phyloP scores from a whole-genome alignment of 129 eudicot genomes.

The Kitagawia praeruptora region DNA sequence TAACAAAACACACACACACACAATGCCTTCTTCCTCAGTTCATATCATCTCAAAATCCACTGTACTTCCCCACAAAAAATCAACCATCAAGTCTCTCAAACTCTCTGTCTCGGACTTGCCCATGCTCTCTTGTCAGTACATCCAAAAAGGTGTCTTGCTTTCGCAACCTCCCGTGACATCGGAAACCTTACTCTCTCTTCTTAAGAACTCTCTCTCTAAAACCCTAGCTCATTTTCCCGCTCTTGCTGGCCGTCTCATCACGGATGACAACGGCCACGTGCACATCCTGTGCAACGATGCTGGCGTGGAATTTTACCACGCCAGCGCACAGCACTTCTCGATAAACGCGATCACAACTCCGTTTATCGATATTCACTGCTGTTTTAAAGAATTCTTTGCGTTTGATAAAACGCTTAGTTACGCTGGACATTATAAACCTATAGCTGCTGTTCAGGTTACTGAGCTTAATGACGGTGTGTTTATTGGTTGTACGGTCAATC shows the following conservation, averaged over 20 bases:
- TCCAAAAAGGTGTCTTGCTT: conserved; percentile 70
- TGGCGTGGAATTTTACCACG: conserved; percentile 54
- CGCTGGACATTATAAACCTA: conserved; percentile 66
- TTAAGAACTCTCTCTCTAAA: conserved; percentile 49
- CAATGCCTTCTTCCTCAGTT: conserved; percentile 41
- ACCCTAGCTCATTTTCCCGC: conserved; percentile 70
- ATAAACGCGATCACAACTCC: conserved; percentile 14
- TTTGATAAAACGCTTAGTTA: conserved; percentile 68
- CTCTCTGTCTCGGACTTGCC: conserved; percentile 90
- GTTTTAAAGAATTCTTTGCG: conserved; percentile 50
- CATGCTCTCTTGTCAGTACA: conserved; percentile 86
- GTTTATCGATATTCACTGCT: conserved; percentile 32
- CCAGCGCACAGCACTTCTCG: conserved; percentile 33
- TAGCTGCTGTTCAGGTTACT: conserved; percentile 70
- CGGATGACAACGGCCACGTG: conserved; percentile 46
- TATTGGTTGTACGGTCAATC: conserved; percentile 64
- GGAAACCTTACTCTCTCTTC: conserved; percentile 31
- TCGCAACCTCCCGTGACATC: conserved; percentile 35
- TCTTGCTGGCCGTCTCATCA: conserved; percentile 67
- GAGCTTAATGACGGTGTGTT: conserved; percentile 65
- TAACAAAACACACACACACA: not conserved
- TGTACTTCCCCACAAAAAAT: conserved; percentile 35
- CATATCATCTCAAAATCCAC: conserved; percentile 55
- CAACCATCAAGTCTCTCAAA: conserved; percentile 40
- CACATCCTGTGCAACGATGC: conserved; percentile 52